Percentiles rank a stretch among this genome's conserved stretches.
Evolutionary conservation across 192 early-diverging fungal genomes (phyloP).

Genomic region (Phycomyces blakesleeanus): DNA sequence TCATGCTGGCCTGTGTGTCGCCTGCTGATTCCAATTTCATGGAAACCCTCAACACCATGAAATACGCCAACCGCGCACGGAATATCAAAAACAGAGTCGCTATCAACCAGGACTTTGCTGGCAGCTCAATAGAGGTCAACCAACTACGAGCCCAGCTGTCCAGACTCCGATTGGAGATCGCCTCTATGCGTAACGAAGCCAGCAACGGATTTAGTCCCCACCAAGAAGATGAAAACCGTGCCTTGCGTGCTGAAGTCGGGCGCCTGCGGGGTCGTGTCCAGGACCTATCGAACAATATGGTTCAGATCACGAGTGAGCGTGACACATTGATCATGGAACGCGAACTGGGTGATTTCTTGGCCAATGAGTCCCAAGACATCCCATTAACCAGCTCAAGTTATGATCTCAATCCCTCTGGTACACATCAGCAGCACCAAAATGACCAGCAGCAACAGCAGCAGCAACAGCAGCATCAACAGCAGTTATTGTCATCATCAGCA

Average conservation of each 20-base stretch:
- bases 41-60: slow-evolving; percentile 93
- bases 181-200: slow-evolving; percentile 34
- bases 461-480: no score
- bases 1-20: slow-evolving; percentile 94
- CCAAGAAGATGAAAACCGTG: slow-evolving; percentile 46
- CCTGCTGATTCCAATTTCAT: slow-evolving; percentile 78
- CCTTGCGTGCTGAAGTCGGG: slow-evolving; percentile 41
- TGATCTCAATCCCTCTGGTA: slow-evolving; percentile 3
- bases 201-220: slow-evolving; percentile 22
- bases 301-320: slow-evolving; percentile 47
- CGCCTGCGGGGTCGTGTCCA: slow-evolving; percentile 48
- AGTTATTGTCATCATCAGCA: no score
- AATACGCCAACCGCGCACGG: slow-evolving; percentile 93
- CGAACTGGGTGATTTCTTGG: slow-evolving; percentile 33
- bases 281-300: slow-evolving; percentile 40
- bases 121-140: slow-evolving; percentile 49
- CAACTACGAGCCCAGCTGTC: slow-evolving; percentile 51
- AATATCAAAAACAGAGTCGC: slow-evolving; percentile 89
- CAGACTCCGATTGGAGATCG: slow-evolving; percentile 50
- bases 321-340: slow-evolving; percentile 52
- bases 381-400: neutral
- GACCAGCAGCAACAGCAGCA: no score
- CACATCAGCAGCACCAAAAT: no score
- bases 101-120: slow-evolving; percentile 54
- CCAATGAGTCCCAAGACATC: slow-evolving; percentile 26